Evolutionary conservation across 108 stramenopile genomes (phyloP), one percentile per base, ranked within the genome.

Genomic region (Aurantiochytrium sp.): DNA sequence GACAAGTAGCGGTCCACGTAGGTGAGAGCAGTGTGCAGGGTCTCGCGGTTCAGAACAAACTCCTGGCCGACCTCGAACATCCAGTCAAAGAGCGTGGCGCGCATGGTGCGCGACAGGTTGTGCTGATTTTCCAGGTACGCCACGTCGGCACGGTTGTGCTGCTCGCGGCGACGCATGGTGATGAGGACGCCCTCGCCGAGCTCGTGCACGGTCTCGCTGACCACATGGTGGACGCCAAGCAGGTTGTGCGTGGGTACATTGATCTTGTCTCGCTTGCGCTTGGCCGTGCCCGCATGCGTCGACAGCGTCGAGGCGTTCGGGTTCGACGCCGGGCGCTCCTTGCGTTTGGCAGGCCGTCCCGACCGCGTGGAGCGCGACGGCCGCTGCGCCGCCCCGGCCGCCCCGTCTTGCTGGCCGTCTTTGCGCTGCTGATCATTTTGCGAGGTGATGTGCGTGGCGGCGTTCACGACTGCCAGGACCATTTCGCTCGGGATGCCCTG

Each of bases 11-110:
- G 73, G 30, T 81, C 73, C 42, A 81, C 73, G 32, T 22, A 81
- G 39, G 39, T 81, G 3, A 81, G 45, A 22, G 73, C 73, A 17
- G 73, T 81, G 45, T 81, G 73, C 73, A 81, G 32, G 42, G 73
- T 81, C 42, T 81, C 73, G n/a, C 73, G 73, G 39, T 41, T 81
- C 39, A 81, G 17, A 6, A 81, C 42, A 24, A 81, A 81, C 32
- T 81, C 73, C 24, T 81, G 73, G 42, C 73, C 73, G 10, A 81
- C 73, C 32, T 81, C 73, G 73, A 48, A 81, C 73, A 81, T 81
- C 73, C 73, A 81, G 39, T 81, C 73, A 81, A 81, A 81, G 42
- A 81, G 73, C 39, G 73, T 81, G 6, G 73, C 73, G 2, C 73
- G 73, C 73, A 81, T 81, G 42, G 21, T 24, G 17, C 45, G 12